Evolutionary conservation across 352 stramenopile genomes (phyloP).

Genomic region (Pythium insidiosum): DNA sequence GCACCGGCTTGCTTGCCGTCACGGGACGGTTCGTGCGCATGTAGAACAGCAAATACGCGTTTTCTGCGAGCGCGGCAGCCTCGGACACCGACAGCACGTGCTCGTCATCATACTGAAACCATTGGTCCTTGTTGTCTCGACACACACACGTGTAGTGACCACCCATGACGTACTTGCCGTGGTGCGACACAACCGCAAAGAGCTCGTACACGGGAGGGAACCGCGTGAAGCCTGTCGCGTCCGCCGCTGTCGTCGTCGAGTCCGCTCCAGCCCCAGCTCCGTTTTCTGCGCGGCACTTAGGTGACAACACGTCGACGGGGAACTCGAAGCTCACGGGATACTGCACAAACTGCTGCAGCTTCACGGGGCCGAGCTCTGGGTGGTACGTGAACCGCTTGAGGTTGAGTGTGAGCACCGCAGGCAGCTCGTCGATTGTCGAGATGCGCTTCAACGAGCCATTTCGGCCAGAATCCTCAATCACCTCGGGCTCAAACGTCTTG

Average conservation of each 20-base stretch:
- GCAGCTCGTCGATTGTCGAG: constrained; percentile 64
- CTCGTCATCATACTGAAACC: constrained; percentile 81
- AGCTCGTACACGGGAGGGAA: constrained; percentile 53
- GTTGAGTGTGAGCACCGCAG: constrained; percentile 71
- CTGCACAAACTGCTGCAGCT: constrained; percentile 80
- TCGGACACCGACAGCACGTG: constrained; percentile 72
- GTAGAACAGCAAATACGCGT: constrained; percentile 77
- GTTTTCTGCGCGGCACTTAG: constrained; percentile 51
- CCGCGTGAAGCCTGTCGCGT: constrained; percentile 6
- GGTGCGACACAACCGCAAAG: constrained; percentile 77
- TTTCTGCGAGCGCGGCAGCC: constrained; percentile 55
- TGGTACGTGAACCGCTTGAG: constrained; percentile 86
- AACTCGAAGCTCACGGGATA: constrained; percentile 70
- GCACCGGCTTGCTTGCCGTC: constrained; percentile 5
- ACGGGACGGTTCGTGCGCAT: constrained; percentile 33
- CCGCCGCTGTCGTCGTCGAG: neutral
- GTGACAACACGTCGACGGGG: constrained; percentile 55
- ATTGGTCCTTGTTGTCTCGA: constrained; percentile 85
- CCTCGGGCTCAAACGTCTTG: constrained; percentile 63
- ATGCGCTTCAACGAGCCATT: constrained; percentile 73
- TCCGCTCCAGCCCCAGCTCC: constrained; percentile 1
- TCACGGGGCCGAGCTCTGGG: constrained; percentile 63
- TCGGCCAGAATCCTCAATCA: constrained; percentile 61
- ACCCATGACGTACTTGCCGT: constrained; percentile 72
- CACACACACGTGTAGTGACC: constrained; percentile 82